Percentiles rank a stretch among this genome's conserved stretches.
These are phyloP conservation scores for Microcyclosporella mali DNA, from an alignment of 2,329 filamentous ascomycete genomes.

Conservation along the genomic window DNA sequence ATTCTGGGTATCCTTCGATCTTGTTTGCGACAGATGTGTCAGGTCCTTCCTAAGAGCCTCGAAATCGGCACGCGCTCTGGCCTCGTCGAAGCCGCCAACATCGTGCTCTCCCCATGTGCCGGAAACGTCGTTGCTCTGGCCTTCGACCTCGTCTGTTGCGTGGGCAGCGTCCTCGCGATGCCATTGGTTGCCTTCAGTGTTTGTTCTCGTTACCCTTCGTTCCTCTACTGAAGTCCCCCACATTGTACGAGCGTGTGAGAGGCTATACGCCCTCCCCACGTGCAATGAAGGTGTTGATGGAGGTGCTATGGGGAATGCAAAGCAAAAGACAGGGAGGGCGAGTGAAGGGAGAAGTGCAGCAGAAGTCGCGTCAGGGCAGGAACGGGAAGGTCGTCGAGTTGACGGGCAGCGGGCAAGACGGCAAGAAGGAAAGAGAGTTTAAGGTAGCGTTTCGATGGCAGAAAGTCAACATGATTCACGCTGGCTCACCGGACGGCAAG, in stretches of 20 bases:
- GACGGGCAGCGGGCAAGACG: too few species aligned
- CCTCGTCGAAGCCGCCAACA: slow-evolving; percentile 48
- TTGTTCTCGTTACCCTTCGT: slow-evolving; percentile 2
- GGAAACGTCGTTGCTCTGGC: slow-evolving; percentile 21
- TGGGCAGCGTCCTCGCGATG: slow-evolving; percentile 21
- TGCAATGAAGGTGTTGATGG: too few species aligned
- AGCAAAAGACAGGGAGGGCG: too few species aligned
- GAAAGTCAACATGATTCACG: too few species aligned
- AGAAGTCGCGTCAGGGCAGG: too few species aligned
- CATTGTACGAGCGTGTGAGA: neutral
- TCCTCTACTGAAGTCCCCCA: slow-evolving; percentile 7
- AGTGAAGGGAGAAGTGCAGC: too few species aligned
- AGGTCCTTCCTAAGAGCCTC: slow-evolving; percentile 53
- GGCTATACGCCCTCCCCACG: neutral
- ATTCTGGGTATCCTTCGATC: slow-evolving; percentile 27
- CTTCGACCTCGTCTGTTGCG: slow-evolving; percentile 26
- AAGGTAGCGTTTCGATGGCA: too few species aligned
- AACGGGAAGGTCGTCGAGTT: too few species aligned
- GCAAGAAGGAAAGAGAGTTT: too few species aligned
- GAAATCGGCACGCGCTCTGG: slow-evolving; percentile 54
- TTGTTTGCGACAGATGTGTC: slow-evolving; percentile 46
- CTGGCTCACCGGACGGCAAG: too few species aligned
- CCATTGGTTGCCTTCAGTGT: slow-evolving; percentile 14
- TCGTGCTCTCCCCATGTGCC: slow-evolving; percentile 61
- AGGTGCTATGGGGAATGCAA: too few species aligned